Conservation (phyloP, 106 monocot genomes). For the Acorus calamus region DNA sequence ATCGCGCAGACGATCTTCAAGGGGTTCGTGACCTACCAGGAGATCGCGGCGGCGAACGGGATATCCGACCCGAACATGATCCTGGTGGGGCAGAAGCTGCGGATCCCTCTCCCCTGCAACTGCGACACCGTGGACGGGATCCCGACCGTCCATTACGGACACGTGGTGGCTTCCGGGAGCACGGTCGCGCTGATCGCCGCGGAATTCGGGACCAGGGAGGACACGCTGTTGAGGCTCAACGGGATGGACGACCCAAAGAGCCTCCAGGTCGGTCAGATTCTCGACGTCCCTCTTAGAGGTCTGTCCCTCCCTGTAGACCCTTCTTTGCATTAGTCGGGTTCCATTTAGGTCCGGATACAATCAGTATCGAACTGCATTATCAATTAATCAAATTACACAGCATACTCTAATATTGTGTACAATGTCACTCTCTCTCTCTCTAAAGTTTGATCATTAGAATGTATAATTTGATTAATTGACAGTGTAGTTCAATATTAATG, state of each 20-base stretch:
- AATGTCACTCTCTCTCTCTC: too few species aligned
- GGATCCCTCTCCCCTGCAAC: constrained; percentile 82
- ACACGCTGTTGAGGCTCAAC: constrained; percentile 29
- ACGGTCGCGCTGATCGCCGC: constrained; percentile 34
- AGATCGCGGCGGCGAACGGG: constrained; percentile 50
- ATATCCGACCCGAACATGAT: constrained; percentile 34
- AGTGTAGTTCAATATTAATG: too few species aligned
- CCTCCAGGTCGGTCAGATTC: constrained; percentile 35
- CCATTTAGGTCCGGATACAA: too few species aligned
- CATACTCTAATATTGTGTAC: too few species aligned
- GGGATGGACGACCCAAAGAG: constrained; percentile 43
- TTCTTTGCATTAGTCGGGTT: too few species aligned
- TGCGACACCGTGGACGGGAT: constrained; percentile 44
- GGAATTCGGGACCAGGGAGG: constrained; percentile 28
- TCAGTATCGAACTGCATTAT: too few species aligned
- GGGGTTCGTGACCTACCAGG: constrained; percentile 33
- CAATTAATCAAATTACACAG: too few species aligned
- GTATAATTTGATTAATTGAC: too few species aligned
- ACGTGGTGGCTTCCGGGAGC: constrained; percentile 39
- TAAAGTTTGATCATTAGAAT: too few species aligned
- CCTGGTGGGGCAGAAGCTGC: constrained; percentile 34
- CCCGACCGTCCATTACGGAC: constrained; percentile 44
- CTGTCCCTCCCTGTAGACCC: too few species aligned
- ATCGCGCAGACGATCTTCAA: constrained; percentile 40
- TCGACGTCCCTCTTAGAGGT: constrained; percentile 64